Evolutionary conservation across 1,139 yeast species (phyloP).

Genomic region (Yamadazyma oceani): DNA sequence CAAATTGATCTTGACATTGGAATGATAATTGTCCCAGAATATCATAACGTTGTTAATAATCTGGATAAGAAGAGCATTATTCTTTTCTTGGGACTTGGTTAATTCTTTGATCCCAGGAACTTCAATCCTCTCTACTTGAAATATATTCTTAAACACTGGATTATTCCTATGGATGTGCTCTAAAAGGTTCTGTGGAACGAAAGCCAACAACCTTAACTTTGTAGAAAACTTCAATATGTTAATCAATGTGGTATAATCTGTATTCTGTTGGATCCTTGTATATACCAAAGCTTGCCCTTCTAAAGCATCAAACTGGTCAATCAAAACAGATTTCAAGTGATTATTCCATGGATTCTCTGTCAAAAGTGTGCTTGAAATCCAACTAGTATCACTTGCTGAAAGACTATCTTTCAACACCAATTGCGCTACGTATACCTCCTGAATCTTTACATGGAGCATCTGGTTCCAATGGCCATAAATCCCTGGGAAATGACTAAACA

Average conservation of each 20-base stretch:
- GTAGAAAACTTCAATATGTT: constrained; percentile 10
- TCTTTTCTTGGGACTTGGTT: constrained; percentile 1
- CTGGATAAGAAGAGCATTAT: constrained; percentile 17
- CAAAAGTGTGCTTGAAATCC: constrained; percentile 14
- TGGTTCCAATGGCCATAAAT: constrained; percentile 11
- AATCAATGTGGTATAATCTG: constrained; percentile 14
- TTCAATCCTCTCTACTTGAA: constrained; percentile 8
- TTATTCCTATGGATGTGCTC: constrained; percentile 14
- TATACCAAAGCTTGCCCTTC: constrained; percentile 1
- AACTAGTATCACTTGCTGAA: constrained; percentile 9
- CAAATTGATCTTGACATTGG: constrained; percentile 11
- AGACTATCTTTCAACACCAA: constrained; percentile 9
- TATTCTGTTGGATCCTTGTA: constrained; percentile 8
- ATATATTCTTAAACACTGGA: constrained; percentile 17
- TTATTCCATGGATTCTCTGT: background rate
- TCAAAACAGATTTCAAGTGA: background rate
- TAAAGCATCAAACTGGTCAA: background rate
- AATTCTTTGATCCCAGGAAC: constrained; percentile 8
- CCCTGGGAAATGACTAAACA: constrained; percentile 3
- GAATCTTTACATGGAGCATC: constrained; percentile 5
- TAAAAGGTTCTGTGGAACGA: constrained; percentile 8
- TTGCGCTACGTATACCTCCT: background rate
- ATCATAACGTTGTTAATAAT: constrained; percentile 14
- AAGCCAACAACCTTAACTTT: background rate
- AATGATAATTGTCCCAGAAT: constrained; percentile 14